These are phyloP conservation scores for Neurospora tetrasperma DNA, from an alignment of 495 filamentous ascomycete genomes.

Conservation along the genomic window DNA sequence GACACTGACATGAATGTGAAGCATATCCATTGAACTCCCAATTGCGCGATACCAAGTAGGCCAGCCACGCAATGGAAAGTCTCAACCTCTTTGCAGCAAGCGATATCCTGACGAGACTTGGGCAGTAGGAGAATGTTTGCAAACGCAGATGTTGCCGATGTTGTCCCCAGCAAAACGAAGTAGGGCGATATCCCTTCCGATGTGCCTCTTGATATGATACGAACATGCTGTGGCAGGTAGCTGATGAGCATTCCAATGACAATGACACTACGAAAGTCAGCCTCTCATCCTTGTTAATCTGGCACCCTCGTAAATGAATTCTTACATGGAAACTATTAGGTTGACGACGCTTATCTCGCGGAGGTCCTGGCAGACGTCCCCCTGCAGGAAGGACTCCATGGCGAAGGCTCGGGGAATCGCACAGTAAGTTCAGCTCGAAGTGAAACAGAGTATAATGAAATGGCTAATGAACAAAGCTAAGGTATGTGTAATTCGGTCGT, in stretches of 20 bases:
- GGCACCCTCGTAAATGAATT: too few species aligned
- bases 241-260: conserved; percentile 84
- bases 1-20: conserved; percentile 78
- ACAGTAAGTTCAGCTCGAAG: not conserved
- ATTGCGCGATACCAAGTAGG: conserved; percentile 76
- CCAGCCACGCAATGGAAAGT: conserved; percentile 76
- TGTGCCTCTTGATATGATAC: conserved; percentile 75
- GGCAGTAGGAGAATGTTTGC: conserved; percentile 84
- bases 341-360: conserved; percentile 46
- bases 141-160: conserved; percentile 75
- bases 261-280: conserved; percentile 50
- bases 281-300: not conserved
- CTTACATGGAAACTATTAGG: conserved; percentile 52
- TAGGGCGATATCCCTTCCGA: conserved; percentile 95
- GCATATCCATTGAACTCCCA: conserved; percentile 83
- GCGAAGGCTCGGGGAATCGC: not conserved
- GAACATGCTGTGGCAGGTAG: conserved; percentile 88
- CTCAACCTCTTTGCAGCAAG: conserved; percentile 72
- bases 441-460: too few species aligned
- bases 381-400: conserved; percentile 27
- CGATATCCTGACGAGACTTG: conserved; percentile 63
- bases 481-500: not conserved
- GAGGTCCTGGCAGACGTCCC: conserved; percentile 40
- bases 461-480: not conserved
- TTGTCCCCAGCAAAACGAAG: conserved; percentile 85